Evolutionary conservation across 1,139 yeast genomes (phyloP).

Genomic region (Kodamaea derodonti): DNA sequence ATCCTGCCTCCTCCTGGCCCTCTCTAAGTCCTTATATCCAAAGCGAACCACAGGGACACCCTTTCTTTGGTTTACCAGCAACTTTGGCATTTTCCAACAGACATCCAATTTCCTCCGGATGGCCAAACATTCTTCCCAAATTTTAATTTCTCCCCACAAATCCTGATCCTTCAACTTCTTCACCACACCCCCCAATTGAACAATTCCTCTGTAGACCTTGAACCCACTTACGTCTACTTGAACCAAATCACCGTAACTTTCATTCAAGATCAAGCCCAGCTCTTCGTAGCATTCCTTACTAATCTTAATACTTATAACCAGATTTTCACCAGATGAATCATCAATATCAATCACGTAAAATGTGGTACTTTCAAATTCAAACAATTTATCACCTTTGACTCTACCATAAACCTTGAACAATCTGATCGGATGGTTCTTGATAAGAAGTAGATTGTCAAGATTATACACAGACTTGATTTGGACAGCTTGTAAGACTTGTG

Average conservation of each 20-base stretch:
- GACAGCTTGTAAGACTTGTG: conserved; percentile 20
- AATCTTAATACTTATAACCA: conserved; percentile 13
- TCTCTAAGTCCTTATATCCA: background rate
- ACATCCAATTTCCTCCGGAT: background rate
- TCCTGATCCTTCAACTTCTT: conserved; percentile 7
- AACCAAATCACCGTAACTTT: conserved; percentile 9
- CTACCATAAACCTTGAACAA: conserved; percentile 26
- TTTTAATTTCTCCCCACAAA: conserved; percentile 21
- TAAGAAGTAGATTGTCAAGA: conserved; percentile 12
- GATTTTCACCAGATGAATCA: conserved; percentile 22
- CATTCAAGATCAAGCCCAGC: conserved; percentile 9
- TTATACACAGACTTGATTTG: conserved; percentile 18
- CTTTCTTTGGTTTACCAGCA: background rate
- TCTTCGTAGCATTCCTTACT: conserved; percentile 3
- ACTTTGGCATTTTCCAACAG: background rate
- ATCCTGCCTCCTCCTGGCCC: background rate
- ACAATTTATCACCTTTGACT: conserved; percentile 12
- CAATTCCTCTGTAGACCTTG: background rate
- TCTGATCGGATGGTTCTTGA: conserved; percentile 35
- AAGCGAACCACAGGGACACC: background rate
- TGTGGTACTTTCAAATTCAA: background rate
- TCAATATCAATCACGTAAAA: conserved; percentile 15
- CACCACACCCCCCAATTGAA: conserved; percentile 4
- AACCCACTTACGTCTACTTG: conserved; percentile 9
- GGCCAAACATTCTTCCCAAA: conserved; percentile 24